Conservation (phyloP, 2,329 filamentous ascomycete species). For the Verticillium isaacii region DNA sequence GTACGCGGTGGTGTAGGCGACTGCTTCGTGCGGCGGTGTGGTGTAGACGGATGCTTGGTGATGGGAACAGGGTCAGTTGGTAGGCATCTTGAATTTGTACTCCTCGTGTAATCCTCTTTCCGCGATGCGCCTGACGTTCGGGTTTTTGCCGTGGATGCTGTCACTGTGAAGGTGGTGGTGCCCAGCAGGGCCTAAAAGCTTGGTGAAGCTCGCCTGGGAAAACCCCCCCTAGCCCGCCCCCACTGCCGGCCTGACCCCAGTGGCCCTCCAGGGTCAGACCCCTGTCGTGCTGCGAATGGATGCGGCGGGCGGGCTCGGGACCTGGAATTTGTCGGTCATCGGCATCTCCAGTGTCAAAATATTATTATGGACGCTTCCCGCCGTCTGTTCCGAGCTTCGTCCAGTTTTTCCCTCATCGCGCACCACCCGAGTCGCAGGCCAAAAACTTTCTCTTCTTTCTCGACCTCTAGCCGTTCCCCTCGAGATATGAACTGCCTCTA, state of each 20-base stretch:
- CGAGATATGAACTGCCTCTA: not conserved
- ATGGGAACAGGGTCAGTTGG: too few species aligned
- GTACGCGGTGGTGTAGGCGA: slow-evolving; percentile 60
- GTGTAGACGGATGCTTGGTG: not conserved
- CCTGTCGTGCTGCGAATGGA: not conserved
- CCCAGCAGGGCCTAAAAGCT: not conserved
- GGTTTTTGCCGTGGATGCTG: too few species aligned
- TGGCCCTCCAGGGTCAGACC: not conserved
- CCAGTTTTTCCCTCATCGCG: slow-evolving; percentile 1
- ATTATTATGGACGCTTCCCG: not conserved
- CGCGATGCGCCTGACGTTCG: too few species aligned
- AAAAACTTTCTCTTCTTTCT: not conserved
- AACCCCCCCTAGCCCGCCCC: too few species aligned
- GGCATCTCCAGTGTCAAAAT: not conserved
- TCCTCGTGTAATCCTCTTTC: too few species aligned
- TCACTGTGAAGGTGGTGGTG: too few species aligned
- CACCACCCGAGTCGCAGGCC: not conserved
- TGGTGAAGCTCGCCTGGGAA: not conserved
- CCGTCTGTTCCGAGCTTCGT: slow-evolving; percentile 2
- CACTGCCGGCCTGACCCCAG: too few species aligned
- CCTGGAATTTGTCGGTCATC: not conserved
- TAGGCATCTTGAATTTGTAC: too few species aligned
- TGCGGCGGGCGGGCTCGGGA: not conserved
- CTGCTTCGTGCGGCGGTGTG: too few species aligned
- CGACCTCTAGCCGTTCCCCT: not conserved